Conservation (phyloP, 2,329 filamentous ascomycete genomes). For the Trichoderma gracile region DNA sequence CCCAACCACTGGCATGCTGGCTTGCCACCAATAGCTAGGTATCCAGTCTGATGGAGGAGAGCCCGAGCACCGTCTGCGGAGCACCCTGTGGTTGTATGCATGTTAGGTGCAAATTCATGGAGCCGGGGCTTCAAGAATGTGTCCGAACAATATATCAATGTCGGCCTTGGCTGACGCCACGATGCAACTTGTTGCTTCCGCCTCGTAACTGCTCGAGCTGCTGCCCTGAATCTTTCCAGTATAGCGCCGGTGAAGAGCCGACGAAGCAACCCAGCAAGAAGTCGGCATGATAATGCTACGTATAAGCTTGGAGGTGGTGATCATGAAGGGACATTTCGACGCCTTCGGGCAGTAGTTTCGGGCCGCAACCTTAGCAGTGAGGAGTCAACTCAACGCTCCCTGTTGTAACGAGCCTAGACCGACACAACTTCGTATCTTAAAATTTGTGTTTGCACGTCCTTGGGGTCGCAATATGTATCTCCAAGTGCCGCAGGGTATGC, state of each 20-base stretch:
- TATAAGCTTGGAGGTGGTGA: not conserved
- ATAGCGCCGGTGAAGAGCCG: not conserved
- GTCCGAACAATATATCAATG: not conserved
- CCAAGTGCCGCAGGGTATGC: not conserved
- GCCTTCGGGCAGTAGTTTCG: not conserved
- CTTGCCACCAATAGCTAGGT: slow-evolving; percentile 11
- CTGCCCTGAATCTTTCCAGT: not conserved
- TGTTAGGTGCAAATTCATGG: not conserved
- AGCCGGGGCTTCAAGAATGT: not conserved
- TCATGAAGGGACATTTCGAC: not conserved
- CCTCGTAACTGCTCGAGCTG: not conserved
- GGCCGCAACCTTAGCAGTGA: not conserved
- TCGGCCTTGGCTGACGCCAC: not conserved
- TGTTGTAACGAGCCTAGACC: not conserved
- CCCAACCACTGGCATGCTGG: not conserved
- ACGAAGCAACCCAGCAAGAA: not conserved
- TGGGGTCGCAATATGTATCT: not conserved
- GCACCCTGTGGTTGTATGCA: not conserved
- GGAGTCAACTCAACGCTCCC: not conserved
- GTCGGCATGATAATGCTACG: not conserved
- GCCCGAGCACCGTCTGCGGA: not conserved
- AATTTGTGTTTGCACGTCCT: not conserved
- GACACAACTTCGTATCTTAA: not conserved
- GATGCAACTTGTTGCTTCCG: slow-evolving; percentile 5
- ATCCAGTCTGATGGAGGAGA: not conserved